Evolutionary conservation across 1,284 basidiomycete genomes (phyloP).

Genomic region (Ceratobasidium sp.): DNA sequence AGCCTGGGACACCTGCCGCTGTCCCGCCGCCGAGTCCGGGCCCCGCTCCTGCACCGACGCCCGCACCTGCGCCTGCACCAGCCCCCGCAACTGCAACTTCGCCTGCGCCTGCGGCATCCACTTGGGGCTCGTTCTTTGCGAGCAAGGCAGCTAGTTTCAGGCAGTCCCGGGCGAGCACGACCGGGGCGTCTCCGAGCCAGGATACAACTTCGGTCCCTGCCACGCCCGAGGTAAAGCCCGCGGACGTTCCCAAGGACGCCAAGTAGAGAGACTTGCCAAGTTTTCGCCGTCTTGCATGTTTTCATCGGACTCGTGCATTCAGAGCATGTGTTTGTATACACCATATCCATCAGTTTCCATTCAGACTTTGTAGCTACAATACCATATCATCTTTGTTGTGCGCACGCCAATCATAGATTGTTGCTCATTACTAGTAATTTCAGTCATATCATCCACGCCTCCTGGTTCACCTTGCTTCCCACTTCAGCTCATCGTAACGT

Average conservation of each 20-base stretch:
- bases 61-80: constrained; percentile 33
- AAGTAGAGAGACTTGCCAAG: not conserved
- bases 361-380: constrained; percentile 34
- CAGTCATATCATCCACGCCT: not conserved
- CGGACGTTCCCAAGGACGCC: constrained; percentile 7
- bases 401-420: not conserved
- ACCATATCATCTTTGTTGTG: constrained; percentile 25
- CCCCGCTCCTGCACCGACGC: constrained; percentile 35
- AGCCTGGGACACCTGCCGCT: constrained; percentile 16
- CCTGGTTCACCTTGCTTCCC: too few relatives aligned
- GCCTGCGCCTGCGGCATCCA: constrained; percentile 42
- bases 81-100: constrained; percentile 22
- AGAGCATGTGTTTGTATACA: constrained; percentile 35
- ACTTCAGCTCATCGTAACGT: constrained; percentile 42
- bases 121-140: constrained; percentile 49
- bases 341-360: constrained; percentile 10
- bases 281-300: constrained; percentile 22
- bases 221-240: constrained; percentile 38
- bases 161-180: constrained; percentile 30
- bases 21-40: constrained; percentile 18
- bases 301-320: not conserved
- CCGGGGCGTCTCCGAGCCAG: not conserved
- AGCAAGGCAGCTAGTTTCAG: constrained; percentile 48
- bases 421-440: too few relatives aligned
- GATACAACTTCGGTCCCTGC: constrained; percentile 11